phyloP scores from a whole-genome alignment of 768 basidiomycete genomes.

The Auriscalpium microsporum region DNA sequence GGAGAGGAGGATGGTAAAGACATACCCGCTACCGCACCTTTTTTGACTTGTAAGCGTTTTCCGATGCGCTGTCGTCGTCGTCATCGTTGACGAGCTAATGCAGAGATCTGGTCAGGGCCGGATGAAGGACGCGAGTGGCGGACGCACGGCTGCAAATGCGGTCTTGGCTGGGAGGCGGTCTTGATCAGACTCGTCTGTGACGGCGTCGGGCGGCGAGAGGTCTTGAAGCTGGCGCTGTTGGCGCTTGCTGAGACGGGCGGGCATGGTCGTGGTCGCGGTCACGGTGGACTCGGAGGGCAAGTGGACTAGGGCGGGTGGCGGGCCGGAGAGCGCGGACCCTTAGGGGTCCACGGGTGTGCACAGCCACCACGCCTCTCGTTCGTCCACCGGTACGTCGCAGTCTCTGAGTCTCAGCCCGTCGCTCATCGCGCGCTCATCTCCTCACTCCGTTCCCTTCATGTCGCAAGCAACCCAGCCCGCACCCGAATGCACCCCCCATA shows the following conservation, averaged over 20 bases:
- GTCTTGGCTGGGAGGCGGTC: not conserved
- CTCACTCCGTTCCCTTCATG: no score
- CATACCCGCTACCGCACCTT: conserved; percentile 14
- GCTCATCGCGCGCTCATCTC: no score
- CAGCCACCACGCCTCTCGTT: conserved; percentile 5
- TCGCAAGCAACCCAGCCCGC: no score
- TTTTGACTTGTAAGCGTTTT: conserved; percentile 12
- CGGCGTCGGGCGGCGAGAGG: conserved; percentile 43
- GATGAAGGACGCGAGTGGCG: not conserved
- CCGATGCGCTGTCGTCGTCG: not conserved
- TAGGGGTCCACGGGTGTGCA: no score
- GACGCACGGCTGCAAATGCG: conserved; percentile 14
- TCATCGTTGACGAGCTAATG: conserved; percentile 8
- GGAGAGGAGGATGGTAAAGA: conserved; percentile 15
- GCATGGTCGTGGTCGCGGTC: conserved; percentile 50
- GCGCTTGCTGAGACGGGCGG: conserved; percentile 71
- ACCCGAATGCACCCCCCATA: no score
- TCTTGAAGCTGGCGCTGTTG: conserved; percentile 84
- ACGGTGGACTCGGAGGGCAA: conserved; percentile 24
- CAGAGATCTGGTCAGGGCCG: not conserved
- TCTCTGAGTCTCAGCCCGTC: no score
- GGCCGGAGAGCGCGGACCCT: no score
- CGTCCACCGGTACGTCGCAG: not conserved
- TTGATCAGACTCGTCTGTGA: conserved; percentile 12
- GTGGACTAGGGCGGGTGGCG: no score